Evolutionary conservation across 108 stramenopile species (phyloP).

Genomic region (Nitzschia sp.): DNA sequence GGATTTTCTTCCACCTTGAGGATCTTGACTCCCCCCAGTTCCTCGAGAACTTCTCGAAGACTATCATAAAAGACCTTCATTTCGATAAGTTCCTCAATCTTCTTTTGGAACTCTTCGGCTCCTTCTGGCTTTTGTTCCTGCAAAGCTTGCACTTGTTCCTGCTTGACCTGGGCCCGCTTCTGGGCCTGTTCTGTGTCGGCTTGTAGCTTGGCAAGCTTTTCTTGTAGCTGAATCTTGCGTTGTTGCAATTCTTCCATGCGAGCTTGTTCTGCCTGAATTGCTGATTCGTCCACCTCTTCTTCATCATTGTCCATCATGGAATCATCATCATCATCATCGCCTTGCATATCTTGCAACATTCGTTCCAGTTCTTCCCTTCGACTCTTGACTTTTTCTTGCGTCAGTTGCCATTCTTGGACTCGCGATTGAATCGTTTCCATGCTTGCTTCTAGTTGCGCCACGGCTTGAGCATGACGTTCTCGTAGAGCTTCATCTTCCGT

Average conservation of each 20-base stretch:
- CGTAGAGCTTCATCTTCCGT: slow-evolving; percentile 2
- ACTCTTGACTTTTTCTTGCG: slow-evolving; percentile 19
- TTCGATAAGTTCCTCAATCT: slow-evolving; percentile 47
- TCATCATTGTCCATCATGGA: slow-evolving; percentile 13
- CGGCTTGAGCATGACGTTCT: slow-evolving; percentile 24
- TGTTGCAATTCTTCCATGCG: slow-evolving; percentile 34
- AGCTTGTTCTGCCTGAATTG: slow-evolving; percentile 43
- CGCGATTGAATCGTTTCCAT: slow-evolving; percentile 12
- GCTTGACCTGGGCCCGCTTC: slow-evolving; percentile 4
- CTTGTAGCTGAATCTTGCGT: slow-evolving; percentile 21
- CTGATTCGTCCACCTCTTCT: slow-evolving; percentile 42
- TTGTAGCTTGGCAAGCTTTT: slow-evolving; percentile 16
- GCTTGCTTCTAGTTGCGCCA: slow-evolving; percentile 24
- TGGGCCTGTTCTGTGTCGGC: slow-evolving; percentile 20
- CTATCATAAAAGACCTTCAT: slow-evolving; percentile 56
- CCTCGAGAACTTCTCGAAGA: slow-evolving; percentile 61
- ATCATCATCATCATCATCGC: slow-evolving; percentile 9
- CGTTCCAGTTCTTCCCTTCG: slow-evolving; percentile 33
- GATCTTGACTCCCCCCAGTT: slow-evolving; percentile 66
- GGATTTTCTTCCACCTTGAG: slow-evolving; percentile 36
- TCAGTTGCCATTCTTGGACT: slow-evolving; percentile 5
- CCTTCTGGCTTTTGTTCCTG: slow-evolving; percentile 21
- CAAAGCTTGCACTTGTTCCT: slow-evolving; percentile 33
- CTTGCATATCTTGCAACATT: slow-evolving; percentile 36
- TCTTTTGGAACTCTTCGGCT: slow-evolving; percentile 32